These are phyloP conservation scores for Arthrobotrys iridis DNA, from an alignment of 2,329 filamentous ascomycete species.

Conservation along the genomic window DNA sequence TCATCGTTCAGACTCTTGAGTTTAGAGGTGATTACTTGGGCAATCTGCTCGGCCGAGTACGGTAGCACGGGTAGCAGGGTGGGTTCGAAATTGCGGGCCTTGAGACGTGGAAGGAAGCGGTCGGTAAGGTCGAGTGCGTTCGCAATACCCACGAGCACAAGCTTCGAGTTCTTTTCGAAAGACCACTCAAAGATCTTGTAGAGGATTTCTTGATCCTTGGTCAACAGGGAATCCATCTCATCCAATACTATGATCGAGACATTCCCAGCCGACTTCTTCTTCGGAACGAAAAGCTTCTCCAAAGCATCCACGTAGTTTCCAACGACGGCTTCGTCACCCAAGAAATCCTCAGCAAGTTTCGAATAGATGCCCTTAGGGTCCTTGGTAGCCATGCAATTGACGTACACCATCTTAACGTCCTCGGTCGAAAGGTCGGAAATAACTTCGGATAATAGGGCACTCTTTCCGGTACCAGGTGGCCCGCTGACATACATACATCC, in stretches of 20 bases:
- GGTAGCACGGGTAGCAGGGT: constrained; percentile 90
- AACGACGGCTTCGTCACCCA: constrained; percentile 54
- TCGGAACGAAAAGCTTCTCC: constrained; percentile 75
- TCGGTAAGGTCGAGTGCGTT: constrained; percentile 96
- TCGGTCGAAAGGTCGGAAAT: constrained; percentile 69
- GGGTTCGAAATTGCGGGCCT: constrained; percentile 90
- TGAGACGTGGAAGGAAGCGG: constrained; percentile 90
- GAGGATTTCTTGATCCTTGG: constrained; percentile 84
- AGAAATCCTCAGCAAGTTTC: constrained; percentile 76
- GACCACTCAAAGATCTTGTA: constrained; percentile 99
- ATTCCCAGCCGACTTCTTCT: constrained; percentile 63
- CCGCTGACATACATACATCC: constrained; percentile 96
- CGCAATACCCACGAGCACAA: constrained; percentile 90
- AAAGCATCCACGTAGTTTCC: constrained; percentile 66
- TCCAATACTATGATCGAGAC: constrained; percentile 88
- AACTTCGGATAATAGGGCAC: constrained; percentile 86
- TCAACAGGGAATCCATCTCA: constrained; percentile 93
- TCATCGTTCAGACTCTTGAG: constrained; percentile 74
- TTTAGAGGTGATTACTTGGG: constrained; percentile 83
- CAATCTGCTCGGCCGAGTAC: constrained; percentile 88
- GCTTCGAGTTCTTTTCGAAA: constrained; percentile 78
- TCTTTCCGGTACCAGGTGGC: constrained; percentile 95
- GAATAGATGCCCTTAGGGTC: constrained; percentile 85
- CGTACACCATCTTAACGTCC: constrained; percentile 70
- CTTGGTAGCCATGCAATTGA: constrained; percentile 98